Base-by-base conservation (phyloP, 2,329 filamentous ascomycete genomes). In the Phoma sp. region DNA sequence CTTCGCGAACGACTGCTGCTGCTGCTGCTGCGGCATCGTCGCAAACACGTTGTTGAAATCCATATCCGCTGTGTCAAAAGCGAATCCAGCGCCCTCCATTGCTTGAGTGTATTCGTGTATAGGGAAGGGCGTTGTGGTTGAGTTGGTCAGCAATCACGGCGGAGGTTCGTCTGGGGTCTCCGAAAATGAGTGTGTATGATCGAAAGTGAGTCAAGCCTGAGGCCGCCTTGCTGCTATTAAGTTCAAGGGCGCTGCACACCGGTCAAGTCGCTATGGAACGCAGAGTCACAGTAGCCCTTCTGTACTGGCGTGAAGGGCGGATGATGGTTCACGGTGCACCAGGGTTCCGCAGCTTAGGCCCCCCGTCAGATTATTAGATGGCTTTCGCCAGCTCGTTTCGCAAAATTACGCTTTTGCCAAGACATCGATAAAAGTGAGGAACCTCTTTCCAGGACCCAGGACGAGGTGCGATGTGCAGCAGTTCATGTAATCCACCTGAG, bases 51-150 rank as follows among this genome's bases (percentile, higher is more conserved):
- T 62, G 49, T 54, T 58, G 55, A 72, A 73, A 52, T 72, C 67
- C 66, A 73, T 67, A 44, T 57, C 63, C 46, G 59, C 44, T 48
- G 48, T 53, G 55, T 69, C 68, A 65, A 71, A 71, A 57, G 68
- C 63, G 59, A 71, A 70, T 42, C 50, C 60, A 62, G 65, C 62
- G 62, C 65, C 65, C 65, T 68, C 65, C 65, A 68, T 68, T 60
- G 48, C 38, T 45, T 48, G 45, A 42, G 29, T 23, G 22, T 55
- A 44, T 47, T 59, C 45, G 51, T 59, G 49, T 48, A 41, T 36
- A 22, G 49, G 43, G 53, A 56, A 56, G 52, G 52, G 52, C 52
- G 52, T 56, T 68, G 64, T 38, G 42, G 40, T 43, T 41, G 43
- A 36, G 41, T 53, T 55, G 63, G 52, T 62, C 58, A 61, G 57